Conservation (phyloP, 2,329 filamentous ascomycete genomes). For the Botrytis fragariae region DNA sequence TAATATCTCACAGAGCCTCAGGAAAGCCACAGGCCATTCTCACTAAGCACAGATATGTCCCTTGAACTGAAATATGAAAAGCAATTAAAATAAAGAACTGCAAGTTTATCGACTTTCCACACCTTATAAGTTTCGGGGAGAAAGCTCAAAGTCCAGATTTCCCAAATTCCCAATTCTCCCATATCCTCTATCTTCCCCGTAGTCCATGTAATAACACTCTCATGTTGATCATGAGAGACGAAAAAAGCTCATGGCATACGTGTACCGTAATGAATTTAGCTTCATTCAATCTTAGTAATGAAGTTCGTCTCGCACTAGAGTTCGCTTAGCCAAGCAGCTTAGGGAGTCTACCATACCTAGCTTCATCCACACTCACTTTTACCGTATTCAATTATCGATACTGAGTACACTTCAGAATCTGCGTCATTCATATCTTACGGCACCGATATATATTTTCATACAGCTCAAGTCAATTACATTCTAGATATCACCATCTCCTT, state of each 20-base stretch:
- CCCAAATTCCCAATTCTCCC: not conserved
- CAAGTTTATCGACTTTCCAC: not conserved
- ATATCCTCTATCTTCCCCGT: not conserved
- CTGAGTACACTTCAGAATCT: not conserved
- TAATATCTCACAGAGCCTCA: not conserved
- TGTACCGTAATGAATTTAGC: not conserved
- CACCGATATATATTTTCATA: not conserved
- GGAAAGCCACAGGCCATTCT: too few relatives aligned
- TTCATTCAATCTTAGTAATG: not conserved
- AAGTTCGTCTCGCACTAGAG: not conserved
- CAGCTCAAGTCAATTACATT: not conserved
- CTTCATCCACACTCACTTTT: not conserved
- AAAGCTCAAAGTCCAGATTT: not conserved
- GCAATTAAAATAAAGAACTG: not conserved
- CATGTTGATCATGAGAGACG: not conserved
- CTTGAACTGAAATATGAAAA: not conserved
- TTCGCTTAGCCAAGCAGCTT: not conserved
- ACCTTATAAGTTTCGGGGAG: not conserved
- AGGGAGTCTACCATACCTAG: not conserved
- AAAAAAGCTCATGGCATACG: not conserved
- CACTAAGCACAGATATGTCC: not conserved
- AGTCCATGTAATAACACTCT: not conserved
- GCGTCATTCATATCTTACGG: not conserved
- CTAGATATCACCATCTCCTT: not conserved
- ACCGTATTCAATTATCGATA: not conserved